Conservation (phyloP, 768 basidiomycete genomes). For the Russula compacta region DNA sequence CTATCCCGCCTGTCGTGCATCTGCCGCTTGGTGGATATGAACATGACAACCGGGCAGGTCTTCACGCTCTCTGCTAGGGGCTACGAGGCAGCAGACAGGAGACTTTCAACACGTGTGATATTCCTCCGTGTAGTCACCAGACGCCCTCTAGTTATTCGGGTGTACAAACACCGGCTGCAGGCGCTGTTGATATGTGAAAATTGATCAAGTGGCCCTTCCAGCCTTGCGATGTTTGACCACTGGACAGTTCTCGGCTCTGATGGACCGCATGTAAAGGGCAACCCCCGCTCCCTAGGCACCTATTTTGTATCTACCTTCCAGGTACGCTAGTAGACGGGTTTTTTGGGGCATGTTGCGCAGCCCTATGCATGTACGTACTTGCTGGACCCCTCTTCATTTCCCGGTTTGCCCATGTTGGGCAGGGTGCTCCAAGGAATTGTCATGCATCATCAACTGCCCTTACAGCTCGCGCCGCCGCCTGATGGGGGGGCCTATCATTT, state of each 20-base stretch:
- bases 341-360: neutral
- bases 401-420: slow-evolving; percentile 5
- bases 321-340: neutral
- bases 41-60: neutral
- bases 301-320: neutral
- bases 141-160: neutral
- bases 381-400: slow-evolving; percentile 10
- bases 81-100: slow-evolving; percentile 10
- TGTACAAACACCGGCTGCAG: neutral
- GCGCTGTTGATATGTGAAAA: neutral
- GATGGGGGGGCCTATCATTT: slow-evolving; percentile 3
- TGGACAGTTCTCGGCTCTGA: slow-evolving; percentile 1
- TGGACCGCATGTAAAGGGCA: slow-evolving; percentile 1
- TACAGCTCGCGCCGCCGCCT: neutral
- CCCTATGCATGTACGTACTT: slow-evolving; percentile 3
- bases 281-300: neutral
- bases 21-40: neutral
- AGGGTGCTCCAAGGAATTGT: slow-evolving; percentile 2
- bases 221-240: neutral
- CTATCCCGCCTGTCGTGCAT: neutral
- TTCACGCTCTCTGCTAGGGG: slow-evolving; percentile 4
- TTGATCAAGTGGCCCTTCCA: neutral
- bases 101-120: slow-evolving; percentile 5
- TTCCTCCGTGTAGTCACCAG: neutral
- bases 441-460: neutral